These are phyloP conservation scores for Fusarium newnesense DNA, from an alignment of 2,329 filamentous ascomycete species.

Conservation along the genomic window DNA sequence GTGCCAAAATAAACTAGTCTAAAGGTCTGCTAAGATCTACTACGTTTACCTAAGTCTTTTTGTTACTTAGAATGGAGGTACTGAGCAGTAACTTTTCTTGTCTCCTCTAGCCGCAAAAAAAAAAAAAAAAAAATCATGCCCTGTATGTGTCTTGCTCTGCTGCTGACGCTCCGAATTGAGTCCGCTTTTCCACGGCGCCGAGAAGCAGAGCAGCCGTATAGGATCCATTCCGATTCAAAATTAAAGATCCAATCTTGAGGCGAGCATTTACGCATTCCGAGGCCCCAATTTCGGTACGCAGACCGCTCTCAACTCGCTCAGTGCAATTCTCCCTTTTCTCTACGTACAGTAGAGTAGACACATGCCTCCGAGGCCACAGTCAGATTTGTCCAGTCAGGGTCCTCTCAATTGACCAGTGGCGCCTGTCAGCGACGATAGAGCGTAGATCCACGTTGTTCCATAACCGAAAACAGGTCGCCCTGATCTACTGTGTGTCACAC, in stretches of 20 bases:
- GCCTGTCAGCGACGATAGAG: slow-evolving; percentile 26
- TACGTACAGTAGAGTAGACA: slow-evolving; percentile 15
- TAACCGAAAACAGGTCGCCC: slow-evolving; percentile 17
- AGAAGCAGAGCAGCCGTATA: slow-evolving; percentile 23
- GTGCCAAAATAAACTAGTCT: not conserved
- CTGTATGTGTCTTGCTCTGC: slow-evolving; percentile 28
- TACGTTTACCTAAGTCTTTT: not conserved
- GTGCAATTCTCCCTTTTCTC: not conserved
- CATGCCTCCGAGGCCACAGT: not conserved
- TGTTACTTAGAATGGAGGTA: not conserved
- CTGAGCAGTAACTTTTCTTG: not conserved
- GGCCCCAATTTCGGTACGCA: slow-evolving; percentile 39
- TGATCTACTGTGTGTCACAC: slow-evolving; percentile 35
- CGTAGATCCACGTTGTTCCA: slow-evolving; percentile 25
- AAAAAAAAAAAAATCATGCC: not conserved
- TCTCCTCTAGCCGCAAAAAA: not conserved
- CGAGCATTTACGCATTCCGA: slow-evolving; percentile 23
- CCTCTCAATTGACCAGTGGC: slow-evolving; percentile 33
- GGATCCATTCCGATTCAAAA: slow-evolving; percentile 32
- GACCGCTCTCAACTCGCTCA: not conserved
- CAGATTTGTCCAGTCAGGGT: slow-evolving; percentile 24
- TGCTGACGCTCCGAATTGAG: slow-evolving; percentile 24
- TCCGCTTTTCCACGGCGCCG: slow-evolving; percentile 28
- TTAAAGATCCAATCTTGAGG: slow-evolving; percentile 13
- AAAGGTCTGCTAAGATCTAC: rapidly evolving